Percentiles rank a stretch among this genome's conserved stretches.
Evolutionary conservation across 345 rosid genomes (phyloP).

Genomic region (Eucalyptus curtisii): DNA sequence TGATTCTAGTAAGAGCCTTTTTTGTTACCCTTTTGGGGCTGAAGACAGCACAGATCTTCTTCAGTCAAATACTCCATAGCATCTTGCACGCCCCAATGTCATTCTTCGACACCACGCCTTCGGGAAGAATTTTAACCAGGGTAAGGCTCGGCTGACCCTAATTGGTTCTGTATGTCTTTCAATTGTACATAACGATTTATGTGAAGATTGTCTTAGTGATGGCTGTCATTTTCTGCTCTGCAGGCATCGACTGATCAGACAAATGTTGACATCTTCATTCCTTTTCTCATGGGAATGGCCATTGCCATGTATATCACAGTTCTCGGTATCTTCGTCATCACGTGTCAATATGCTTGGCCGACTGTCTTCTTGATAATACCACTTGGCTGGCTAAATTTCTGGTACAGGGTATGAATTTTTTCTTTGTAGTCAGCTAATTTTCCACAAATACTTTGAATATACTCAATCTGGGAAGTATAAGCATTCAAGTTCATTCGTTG

Average conservation of each 20-base stretch:
- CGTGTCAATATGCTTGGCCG: constrained; percentile 96
- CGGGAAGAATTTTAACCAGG: constrained; percentile 89
- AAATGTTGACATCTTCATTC: constrained; percentile 67
- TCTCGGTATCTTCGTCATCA: constrained; percentile 71
- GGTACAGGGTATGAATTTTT: constrained; percentile 70
- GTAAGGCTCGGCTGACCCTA: constrained; percentile 19
- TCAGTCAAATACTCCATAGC: constrained; percentile 62
- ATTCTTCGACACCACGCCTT: constrained; percentile 93
- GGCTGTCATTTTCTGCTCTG: not conserved
- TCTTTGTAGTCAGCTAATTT: not conserved
- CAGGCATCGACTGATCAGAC: constrained; percentile 93
- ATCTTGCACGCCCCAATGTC: constrained; percentile 98
- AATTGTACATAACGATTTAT: not conserved
- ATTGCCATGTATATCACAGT: constrained; percentile 57
- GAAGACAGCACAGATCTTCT: constrained; percentile 71
- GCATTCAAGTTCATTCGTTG: not conserved
- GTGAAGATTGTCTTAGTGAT: not conserved
- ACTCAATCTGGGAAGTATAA: not conserved
- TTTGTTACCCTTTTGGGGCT: constrained; percentile 59
- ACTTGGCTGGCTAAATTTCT: constrained; percentile 75
- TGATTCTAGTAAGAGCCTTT: constrained; percentile 36
- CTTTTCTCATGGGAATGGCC: constrained; percentile 43
- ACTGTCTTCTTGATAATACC: constrained; percentile 71
- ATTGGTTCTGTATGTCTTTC: not conserved
- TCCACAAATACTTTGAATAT: not conserved